These are phyloP conservation scores for Trametes coccinea DNA, from an alignment of 768 basidiomycete species.

Conservation along the genomic window DNA sequence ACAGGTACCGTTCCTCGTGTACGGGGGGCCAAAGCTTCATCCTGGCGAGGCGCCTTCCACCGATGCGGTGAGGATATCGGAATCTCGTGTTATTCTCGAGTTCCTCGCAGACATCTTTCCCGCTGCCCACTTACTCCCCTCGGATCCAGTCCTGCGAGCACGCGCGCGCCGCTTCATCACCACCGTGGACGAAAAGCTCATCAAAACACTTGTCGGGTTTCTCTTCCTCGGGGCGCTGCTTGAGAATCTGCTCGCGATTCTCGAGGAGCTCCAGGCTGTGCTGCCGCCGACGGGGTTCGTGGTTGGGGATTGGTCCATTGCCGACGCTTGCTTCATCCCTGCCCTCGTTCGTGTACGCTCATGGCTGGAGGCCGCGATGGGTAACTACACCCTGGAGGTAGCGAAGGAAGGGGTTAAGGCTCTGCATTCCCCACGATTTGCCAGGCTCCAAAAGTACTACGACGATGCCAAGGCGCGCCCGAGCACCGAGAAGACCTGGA, in stretches of 20 bases:
- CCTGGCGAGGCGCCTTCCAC: slow-evolving; percentile 53
- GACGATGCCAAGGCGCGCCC: neutral
- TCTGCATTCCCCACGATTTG: neutral
- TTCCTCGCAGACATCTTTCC: slow-evolving; percentile 63
- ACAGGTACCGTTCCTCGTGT: slow-evolving; percentile 57
- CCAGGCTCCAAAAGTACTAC: neutral
- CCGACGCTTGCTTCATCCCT: slow-evolving; percentile 60
- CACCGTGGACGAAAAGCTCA: slow-evolving; percentile 45
- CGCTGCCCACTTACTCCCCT: slow-evolving; percentile 48
- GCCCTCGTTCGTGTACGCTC: slow-evolving; percentile 52
- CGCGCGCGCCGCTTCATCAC: slow-evolving; percentile 59
- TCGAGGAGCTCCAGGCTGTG: slow-evolving; percentile 49
- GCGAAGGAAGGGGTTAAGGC: neutral
- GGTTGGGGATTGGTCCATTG: slow-evolving; percentile 51
- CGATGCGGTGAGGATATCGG: slow-evolving; percentile 57
- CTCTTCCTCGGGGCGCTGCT: slow-evolving; percentile 38
- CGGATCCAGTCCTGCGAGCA: slow-evolving; percentile 55
- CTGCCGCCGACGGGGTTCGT: slow-evolving; percentile 46
- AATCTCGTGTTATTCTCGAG: slow-evolving; percentile 65
- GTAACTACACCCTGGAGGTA: neutral
- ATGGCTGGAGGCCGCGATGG: slow-evolving; percentile 19
- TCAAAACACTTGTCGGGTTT: slow-evolving; percentile 39
- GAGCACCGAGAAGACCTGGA: slow-evolving; percentile 5
- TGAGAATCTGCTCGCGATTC: slow-evolving; percentile 42
- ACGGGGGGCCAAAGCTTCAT: slow-evolving; percentile 58